Percentiles rank a stretch among this genome's conserved stretches.
Conservation (phyloP, 2,329 filamentous ascomycete genomes). For the Pseudogymnoascus sp. region DNA sequence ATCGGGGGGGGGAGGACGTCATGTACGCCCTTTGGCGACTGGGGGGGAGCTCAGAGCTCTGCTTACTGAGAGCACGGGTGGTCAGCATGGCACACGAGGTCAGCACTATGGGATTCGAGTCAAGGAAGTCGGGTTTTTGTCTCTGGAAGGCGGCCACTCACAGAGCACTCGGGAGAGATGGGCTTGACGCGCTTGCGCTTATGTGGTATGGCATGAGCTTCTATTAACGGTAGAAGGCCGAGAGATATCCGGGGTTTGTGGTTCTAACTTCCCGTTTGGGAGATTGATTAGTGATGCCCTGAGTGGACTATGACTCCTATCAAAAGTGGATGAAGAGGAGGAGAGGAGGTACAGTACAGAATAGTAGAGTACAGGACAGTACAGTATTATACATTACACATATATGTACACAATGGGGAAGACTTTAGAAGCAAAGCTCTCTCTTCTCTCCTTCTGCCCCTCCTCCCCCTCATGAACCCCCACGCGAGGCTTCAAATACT, state of each 20-base stretch:
- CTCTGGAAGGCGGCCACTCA: not conserved
- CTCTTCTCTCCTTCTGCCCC: not conserved
- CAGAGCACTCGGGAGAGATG: not conserved
- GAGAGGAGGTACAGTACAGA: not conserved
- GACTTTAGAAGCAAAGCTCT: not conserved
- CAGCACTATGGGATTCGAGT: not conserved
- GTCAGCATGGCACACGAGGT: not conserved
- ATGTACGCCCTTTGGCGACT: not conserved
- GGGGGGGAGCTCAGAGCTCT: not conserved
- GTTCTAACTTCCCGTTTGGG: not conserved
- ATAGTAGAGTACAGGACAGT: not conserved
- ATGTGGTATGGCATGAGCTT: not conserved
- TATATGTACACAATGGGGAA: not conserved
- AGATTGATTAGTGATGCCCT: not conserved
- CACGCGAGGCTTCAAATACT: not conserved
- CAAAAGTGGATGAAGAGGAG: not conserved
- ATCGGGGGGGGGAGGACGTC: not conserved
- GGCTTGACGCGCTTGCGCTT: not conserved
- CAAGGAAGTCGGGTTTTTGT: not conserved
- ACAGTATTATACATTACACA: not conserved
- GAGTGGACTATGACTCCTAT: not conserved
- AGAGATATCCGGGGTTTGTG: not conserved
- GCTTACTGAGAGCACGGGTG: not conserved
- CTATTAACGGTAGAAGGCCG: not conserved
- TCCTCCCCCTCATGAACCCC: not conserved